phyloP scores from a whole-genome alignment of 305 asterid species.

The Euphrasia arctica region DNA sequence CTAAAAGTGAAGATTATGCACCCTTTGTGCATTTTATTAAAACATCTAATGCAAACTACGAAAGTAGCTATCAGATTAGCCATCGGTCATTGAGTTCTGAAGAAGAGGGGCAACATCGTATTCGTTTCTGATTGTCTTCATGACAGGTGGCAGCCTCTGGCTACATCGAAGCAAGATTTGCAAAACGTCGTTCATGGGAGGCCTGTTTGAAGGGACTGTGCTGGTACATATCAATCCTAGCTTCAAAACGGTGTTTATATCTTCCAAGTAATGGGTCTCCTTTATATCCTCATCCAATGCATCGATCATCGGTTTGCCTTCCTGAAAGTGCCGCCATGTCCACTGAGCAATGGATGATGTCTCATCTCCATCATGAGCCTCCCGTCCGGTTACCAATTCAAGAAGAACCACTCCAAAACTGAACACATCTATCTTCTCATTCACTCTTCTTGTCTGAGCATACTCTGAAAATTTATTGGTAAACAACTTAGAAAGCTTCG shows the following conservation, averaged over 20 bases:
- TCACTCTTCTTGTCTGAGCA: slow-evolving; percentile 66
- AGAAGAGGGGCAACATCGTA: slow-evolving; percentile 68
- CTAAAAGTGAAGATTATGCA: neutral
- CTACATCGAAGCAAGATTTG: slow-evolving; percentile 54
- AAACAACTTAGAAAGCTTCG: neutral
- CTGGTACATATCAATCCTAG: slow-evolving; percentile 75
- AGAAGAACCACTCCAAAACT: slow-evolving; percentile 86
- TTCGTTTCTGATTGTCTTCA: slow-evolving; percentile 37
- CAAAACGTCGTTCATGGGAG: slow-evolving; percentile 67
- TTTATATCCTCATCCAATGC: slow-evolving; percentile 61
- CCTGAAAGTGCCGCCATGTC: slow-evolving; percentile 61
- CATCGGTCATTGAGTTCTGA: slow-evolving; percentile 33
- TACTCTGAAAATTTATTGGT: slow-evolving; percentile 48
- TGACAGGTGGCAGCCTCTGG: slow-evolving; percentile 23
- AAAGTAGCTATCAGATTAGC: slow-evolving; percentile 11
- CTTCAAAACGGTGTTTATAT: slow-evolving; percentile 56
- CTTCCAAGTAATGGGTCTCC: slow-evolving; percentile 53
- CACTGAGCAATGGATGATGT: slow-evolving; percentile 69
- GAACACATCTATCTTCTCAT: slow-evolving; percentile 86
- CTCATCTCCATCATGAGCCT: slow-evolving; percentile 78
- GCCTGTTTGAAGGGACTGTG: slow-evolving; percentile 60
- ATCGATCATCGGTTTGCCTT: slow-evolving; percentile 43
- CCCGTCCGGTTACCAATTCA: slow-evolving; percentile 74
- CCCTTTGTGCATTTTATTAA: neutral
- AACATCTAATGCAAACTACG: neutral